A percentile compares a stretch with the other conserved stretches of the same genome.
These are phyloP conservation scores for Leucogyrophana mollusca DNA, from an alignment of 768 basidiomycete species.

Conservation along the genomic window DNA sequence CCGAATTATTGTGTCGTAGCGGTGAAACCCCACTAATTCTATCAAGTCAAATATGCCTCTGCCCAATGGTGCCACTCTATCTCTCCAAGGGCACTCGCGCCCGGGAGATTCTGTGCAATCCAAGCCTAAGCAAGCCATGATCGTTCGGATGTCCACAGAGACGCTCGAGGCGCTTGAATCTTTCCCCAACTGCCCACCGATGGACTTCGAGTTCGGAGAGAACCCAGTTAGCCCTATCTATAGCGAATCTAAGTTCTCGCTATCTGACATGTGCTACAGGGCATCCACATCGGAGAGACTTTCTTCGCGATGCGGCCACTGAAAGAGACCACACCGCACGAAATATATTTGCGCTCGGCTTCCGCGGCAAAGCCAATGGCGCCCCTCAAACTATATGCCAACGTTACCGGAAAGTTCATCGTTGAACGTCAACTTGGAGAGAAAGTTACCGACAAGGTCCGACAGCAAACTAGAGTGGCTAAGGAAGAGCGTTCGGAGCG, in stretches of 20 bases:
- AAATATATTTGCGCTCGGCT: conserved; percentile 69
- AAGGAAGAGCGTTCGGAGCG: conserved; percentile 51
- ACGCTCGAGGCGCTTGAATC: conserved; percentile 66
- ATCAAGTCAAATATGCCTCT: conserved; percentile 55
- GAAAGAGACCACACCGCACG: conserved; percentile 59
- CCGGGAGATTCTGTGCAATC: conserved; percentile 56
- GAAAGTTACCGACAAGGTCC: conserved; percentile 42
- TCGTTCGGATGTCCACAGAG: conserved; percentile 73
- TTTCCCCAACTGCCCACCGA: conserved; percentile 38
- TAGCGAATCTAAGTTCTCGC: neutral
- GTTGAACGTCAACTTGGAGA: conserved; percentile 61
- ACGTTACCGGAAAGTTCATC: conserved; percentile 69
- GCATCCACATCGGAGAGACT: conserved; percentile 61
- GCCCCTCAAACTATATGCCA: conserved; percentile 72
- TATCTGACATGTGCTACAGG: conserved; percentile 35
- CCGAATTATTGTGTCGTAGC: too few species aligned
- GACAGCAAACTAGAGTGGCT: conserved; percentile 43
- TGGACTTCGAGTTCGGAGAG: conserved; percentile 65
- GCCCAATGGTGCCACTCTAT: conserved; percentile 50
- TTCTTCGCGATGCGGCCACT: conserved; percentile 59
- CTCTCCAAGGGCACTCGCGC: conserved; percentile 56
- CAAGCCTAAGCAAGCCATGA: conserved; percentile 70
- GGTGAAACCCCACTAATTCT: too few species aligned
- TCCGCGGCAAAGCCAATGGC: conserved; percentile 56
- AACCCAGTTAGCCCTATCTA: conserved; percentile 45